Conservation (phyloP, 352 stramenopile genomes). For the Phytophthora sp. region DNA sequence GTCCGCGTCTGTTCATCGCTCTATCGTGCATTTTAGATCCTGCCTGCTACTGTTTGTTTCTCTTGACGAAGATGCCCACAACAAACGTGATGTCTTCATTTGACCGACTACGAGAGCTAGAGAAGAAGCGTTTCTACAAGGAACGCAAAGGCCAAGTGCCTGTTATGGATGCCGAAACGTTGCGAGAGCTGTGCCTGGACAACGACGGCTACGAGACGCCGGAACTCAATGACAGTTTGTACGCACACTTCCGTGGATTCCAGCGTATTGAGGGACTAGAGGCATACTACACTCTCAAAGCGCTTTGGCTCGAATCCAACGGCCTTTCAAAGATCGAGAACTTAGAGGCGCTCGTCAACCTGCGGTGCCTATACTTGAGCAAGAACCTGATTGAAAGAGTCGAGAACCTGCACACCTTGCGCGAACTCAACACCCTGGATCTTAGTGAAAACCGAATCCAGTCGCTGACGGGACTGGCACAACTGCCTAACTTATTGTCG, state of each 20-base stretch:
- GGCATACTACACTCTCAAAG: slow-evolving; percentile 92
- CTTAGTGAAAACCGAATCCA: slow-evolving; percentile 92
- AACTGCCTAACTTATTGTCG: slow-evolving; percentile 79
- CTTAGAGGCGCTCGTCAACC: slow-evolving; percentile 65
- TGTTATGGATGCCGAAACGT: slow-evolving; percentile 88
- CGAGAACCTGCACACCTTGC: slow-evolving; percentile 63
- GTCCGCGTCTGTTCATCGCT: slow-evolving; percentile 27
- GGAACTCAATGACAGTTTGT: slow-evolving; percentile 95
- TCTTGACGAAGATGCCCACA: slow-evolving; percentile 34
- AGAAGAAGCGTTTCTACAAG: slow-evolving; percentile 71
- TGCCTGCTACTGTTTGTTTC: neutral
- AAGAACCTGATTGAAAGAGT: slow-evolving; percentile 93
- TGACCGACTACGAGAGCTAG: slow-evolving; percentile 62
- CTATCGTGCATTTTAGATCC: slow-evolving; percentile 6
- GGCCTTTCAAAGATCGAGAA: slow-evolving; percentile 89
- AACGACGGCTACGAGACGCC: slow-evolving; percentile 95
- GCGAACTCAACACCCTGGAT: slow-evolving; percentile 92
- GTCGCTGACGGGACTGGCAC: slow-evolving; percentile 80
- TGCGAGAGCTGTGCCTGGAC: slow-evolving; percentile 86
- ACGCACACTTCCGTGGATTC: slow-evolving; percentile 95
- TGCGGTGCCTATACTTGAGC: slow-evolving; percentile 94
- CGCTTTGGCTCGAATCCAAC: slow-evolving; percentile 97
- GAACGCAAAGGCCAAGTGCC: slow-evolving; percentile 77
- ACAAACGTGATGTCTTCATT: slow-evolving; percentile 55
- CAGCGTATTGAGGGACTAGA: slow-evolving; percentile 95